These are phyloP conservation scores for Ogataea minuta DNA, from an alignment of 805 yeast genomes.

Conservation along the genomic window DNA sequence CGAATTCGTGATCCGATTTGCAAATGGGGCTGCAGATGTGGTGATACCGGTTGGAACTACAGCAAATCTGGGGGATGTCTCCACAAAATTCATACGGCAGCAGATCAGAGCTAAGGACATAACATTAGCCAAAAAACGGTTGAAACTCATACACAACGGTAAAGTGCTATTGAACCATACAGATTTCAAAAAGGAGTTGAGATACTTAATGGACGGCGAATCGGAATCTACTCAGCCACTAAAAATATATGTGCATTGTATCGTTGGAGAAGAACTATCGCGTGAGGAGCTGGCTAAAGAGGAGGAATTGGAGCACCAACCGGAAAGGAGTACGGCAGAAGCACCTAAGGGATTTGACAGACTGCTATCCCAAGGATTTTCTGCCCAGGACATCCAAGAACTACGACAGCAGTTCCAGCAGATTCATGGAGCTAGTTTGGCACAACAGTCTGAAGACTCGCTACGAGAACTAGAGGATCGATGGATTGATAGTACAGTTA, in stretches of 20 bases:
- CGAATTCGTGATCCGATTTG: constrained; percentile 42
- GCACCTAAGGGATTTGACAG: constrained; percentile 86
- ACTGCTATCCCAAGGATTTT: constrained; percentile 76
- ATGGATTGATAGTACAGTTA: constrained; percentile 81
- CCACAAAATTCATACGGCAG: constrained; percentile 40
- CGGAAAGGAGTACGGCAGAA: constrained; percentile 52
- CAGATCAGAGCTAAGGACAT: constrained; percentile 38
- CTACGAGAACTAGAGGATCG: constrained; percentile 73
- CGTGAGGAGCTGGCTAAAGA: constrained; percentile 58
- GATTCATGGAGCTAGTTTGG: constrained; percentile 52
- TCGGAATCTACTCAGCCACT: constrained; percentile 20
- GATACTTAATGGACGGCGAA: constrained; percentile 24
- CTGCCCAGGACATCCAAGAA: constrained; percentile 70
- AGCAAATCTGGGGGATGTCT: constrained; percentile 30
- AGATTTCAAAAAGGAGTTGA: constrained; percentile 51
- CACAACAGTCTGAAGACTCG: constrained; percentile 42
- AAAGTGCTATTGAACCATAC: constrained; percentile 57
- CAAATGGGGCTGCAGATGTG: constrained; percentile 44
- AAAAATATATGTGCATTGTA: constrained; percentile 70
- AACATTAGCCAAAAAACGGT: constrained; percentile 40
- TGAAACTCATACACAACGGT: constrained; percentile 70
- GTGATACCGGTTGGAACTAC: constrained; percentile 32
- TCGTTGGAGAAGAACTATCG: constrained; percentile 65
- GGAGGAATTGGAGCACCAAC: constrained; percentile 55
- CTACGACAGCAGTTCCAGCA: constrained; percentile 71